Base-by-base conservation (phyloP, 768 basidiomycete species). In the Leccinellum rugosiceps region DNA sequence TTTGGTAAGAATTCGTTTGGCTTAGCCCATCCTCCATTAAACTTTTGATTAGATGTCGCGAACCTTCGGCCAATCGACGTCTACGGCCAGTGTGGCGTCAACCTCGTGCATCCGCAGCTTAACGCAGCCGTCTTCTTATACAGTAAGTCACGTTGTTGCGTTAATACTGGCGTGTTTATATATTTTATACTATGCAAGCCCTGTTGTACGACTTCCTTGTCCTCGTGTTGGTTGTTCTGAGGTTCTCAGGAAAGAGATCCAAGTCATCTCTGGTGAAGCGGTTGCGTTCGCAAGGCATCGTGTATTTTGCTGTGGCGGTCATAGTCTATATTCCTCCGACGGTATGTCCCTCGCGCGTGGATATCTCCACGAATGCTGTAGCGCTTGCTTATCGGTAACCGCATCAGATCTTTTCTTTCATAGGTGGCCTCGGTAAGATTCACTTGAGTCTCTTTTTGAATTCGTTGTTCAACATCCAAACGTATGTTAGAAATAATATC, bases 181-280 rank as follows among this genome's bases (percentile, higher is more conserved):
- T 25, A 25, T 25, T 25, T 25, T 25, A 54, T 9, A 26, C 3
- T 15, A 31, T 3, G 30, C 30, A 14, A 70, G 69, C 68, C 17
- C 35, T 61, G 46, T 52, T 48, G 21, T 70, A 60, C 15, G 61
- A 72, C 32, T 50, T 63, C 19, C 3, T 66, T 3, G 56, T 70
- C 14, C 38, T 70, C 15, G n/a, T 62, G 8, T 25, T 72, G 11
- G 57, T 58, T 6, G 25, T 63, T 4, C 41, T 57, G 6, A 62
- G 58, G 13, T 58, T 70, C 4, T 68, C 59, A 3, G 55, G 46
- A 31, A 35, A 55, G 17, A 6, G 7, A 7, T 63, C 63, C 7
- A 62, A 54, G 32, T 68, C 63, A 1, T 52, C 60, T 15, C 44
- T 72, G 19, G 45, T 0, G 21, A 63, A 57, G 23, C 61, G 50